Evolutionary conservation across 2,329 filamentous ascomycete species (phyloP).

Genomic region (Cytospora mali): DNA sequence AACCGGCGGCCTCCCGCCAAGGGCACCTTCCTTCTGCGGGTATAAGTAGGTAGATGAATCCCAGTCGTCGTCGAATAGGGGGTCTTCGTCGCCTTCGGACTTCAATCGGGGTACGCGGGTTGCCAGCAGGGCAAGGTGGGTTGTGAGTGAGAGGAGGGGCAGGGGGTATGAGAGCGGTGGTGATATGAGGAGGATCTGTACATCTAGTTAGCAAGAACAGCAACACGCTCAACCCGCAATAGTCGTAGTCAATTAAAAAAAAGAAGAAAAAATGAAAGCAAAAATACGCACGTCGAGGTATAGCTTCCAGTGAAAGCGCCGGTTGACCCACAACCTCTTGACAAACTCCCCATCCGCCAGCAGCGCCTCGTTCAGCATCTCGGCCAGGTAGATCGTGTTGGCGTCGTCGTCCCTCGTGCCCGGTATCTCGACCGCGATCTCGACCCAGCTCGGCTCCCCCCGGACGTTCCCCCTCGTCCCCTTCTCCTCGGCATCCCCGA

Average conservation of each 20-base stretch:
- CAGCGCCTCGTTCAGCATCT: constrained; percentile 87
- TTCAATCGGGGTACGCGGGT: constrained; percentile 82
- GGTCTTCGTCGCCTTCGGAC: constrained; percentile 92
- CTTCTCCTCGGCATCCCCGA: constrained; percentile 41
- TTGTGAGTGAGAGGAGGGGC: constrained; percentile 87
- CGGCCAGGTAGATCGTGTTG: constrained; percentile 80
- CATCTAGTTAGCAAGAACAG: constrained; percentile 20
- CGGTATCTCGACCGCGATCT: constrained; percentile 89
- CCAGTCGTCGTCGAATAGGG: constrained; percentile 98
- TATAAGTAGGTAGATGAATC: constrained; percentile 80
- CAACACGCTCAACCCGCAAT: neutral
- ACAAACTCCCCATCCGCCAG: constrained; percentile 71
- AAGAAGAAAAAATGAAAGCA: too few relatives aligned
- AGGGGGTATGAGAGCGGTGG: constrained; percentile 90
- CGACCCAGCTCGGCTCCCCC: constrained; percentile 74
- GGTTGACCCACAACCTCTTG: constrained; percentile 81
- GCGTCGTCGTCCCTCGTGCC: constrained; percentile 90
- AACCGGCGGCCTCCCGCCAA: constrained; percentile 69
- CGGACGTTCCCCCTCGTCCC: constrained; percentile 31
- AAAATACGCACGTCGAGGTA: constrained; percentile 86
- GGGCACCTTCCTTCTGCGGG: constrained; percentile 48
- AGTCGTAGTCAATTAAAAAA: constrained; percentile 6
- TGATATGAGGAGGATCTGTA: constrained; percentile 87
- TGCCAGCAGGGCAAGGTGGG: constrained; percentile 87
- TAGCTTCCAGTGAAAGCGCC: constrained; percentile 92